Evolutionary conservation across 495 filamentous ascomycete genomes (phyloP).

Genomic region (Penicillium taxi): DNA sequence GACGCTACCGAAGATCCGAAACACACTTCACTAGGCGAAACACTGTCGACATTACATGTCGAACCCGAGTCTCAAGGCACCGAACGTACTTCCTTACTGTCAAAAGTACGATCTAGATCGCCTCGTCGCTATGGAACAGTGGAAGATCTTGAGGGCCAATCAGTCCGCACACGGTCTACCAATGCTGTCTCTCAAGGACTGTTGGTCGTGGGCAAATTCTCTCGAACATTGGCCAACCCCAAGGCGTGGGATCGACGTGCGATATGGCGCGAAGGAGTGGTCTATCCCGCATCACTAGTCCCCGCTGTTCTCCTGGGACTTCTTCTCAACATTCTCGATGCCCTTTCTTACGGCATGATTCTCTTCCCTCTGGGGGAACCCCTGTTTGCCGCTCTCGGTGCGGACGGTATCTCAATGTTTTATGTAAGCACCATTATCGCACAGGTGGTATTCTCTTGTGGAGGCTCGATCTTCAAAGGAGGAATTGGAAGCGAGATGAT

Average conservation of each 20-base stretch:
- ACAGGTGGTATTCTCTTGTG: slow-evolving; percentile 81
- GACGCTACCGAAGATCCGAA: slow-evolving; percentile 33
- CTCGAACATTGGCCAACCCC: slow-evolving; percentile 40
- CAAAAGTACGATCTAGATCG: slow-evolving; percentile 29
- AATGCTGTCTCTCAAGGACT: slow-evolving; percentile 15
- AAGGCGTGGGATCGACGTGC: slow-evolving; percentile 63
- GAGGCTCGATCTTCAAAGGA: slow-evolving; percentile 81
- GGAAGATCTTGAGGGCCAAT: slow-evolving; percentile 36
- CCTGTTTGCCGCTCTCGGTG: slow-evolving; percentile 72
- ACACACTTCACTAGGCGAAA: slow-evolving; percentile 12
- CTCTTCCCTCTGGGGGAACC: slow-evolving; percentile 82
- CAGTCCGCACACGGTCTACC: slow-evolving; percentile 5
- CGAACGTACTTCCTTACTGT: slow-evolving; percentile 39
- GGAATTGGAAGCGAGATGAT: slow-evolving; percentile 98
- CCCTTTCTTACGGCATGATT: slow-evolving; percentile 94
- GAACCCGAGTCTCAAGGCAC: slow-evolving; percentile 20
- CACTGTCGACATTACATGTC: slow-evolving; percentile 13
- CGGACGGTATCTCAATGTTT: slow-evolving; percentile 96
- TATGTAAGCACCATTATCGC: slow-evolving; percentile 95
- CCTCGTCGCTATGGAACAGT: slow-evolving; percentile 27
- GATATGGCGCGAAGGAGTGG: slow-evolving; percentile 55
- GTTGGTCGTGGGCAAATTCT: slow-evolving; percentile 19
- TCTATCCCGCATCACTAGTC: slow-evolving; percentile 59
- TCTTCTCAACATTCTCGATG: slow-evolving; percentile 87
- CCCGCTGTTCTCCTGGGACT: slow-evolving; percentile 85